Percentiles rank a stretch among this genome's conserved stretches.
These are phyloP conservation scores for Withania somnifera DNA, from an alignment of 305 asterid genomes.

Conservation along the genomic window DNA sequence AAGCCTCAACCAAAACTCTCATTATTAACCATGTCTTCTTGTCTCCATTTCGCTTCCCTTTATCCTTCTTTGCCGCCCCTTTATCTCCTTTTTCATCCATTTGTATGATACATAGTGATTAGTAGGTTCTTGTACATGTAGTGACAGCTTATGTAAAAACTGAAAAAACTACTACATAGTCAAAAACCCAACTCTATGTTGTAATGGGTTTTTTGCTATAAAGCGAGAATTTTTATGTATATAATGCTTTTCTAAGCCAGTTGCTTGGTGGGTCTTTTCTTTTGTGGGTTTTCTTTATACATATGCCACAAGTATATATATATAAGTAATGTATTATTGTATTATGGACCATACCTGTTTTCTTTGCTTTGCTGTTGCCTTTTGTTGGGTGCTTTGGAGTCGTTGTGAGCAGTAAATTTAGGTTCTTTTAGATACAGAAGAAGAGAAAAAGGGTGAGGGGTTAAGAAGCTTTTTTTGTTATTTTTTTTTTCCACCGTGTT, in stretches of 20 bases:
- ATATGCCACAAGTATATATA: neutral
- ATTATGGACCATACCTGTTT: constrained; percentile 22
- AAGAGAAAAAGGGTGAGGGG: neutral
- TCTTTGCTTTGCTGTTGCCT: constrained; percentile 18
- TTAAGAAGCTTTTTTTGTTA: neutral
- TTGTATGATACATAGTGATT: neutral
- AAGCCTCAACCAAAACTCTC: constrained; percentile 24
- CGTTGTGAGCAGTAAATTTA: constrained; percentile 24
- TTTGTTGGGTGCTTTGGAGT: constrained; percentile 5
- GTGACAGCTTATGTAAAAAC: too few relatives aligned
- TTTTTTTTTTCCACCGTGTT: too few relatives aligned
- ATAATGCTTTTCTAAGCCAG: constrained; percentile 15
- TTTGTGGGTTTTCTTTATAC: constrained; percentile 8
- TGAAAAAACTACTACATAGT: neutral
- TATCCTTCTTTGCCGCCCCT: constrained; percentile 16
- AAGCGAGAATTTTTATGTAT: constrained; percentile 27
- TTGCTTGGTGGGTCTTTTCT: constrained; percentile 6
- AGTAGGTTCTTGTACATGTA: too few relatives aligned
- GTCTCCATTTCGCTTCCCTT: constrained; percentile 23
- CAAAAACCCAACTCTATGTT: constrained; percentile 11
- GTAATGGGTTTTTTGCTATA: neutral
- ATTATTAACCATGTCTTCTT: constrained; percentile 47
- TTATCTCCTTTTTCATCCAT: neutral
- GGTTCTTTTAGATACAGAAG: constrained; percentile 16
- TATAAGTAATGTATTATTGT: constrained; percentile 8